Conservation (phyloP, 305 asterid genomes). For the Solanum hybrid region DNA sequence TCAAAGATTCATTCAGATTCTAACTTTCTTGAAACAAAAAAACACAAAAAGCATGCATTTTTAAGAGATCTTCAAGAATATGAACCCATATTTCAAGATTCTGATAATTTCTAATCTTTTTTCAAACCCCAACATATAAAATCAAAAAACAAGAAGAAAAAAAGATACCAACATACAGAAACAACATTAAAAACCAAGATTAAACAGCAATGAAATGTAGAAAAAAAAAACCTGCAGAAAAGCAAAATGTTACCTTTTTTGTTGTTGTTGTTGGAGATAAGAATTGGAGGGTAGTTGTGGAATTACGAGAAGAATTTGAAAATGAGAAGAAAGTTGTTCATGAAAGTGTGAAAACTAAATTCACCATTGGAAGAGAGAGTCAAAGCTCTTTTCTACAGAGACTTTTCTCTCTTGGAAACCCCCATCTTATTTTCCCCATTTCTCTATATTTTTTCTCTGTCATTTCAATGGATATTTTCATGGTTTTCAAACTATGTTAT, state of each 20-base stretch:
- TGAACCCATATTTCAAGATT: neutral
- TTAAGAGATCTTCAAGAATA: neutral
- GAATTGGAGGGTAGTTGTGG: neutral
- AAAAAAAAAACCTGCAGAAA: neutral
- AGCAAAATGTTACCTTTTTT: neutral
- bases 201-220: neutral
- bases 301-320: neutral
- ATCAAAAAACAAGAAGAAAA: neutral
- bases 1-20: neutral
- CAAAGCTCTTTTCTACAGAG: slow-evolving; percentile 8
- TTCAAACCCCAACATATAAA: neutral
- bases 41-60: neutral
- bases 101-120: neutral
- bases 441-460: neutral
- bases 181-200: neutral
- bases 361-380: neutral
- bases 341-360: slow-evolving; percentile 1
- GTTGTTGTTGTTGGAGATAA: neutral
- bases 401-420: slow-evolving; percentile 3
- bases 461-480: neutral
- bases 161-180: neutral
- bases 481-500: neutral
- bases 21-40: neutral
- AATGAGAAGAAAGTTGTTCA: neutral
- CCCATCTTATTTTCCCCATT: neutral